Evolutionary conservation across 495 filamentous ascomycete species (phyloP), one percentile per base, ranked within the genome.

Genomic region (Annulohypoxylon maeteangense): DNA sequence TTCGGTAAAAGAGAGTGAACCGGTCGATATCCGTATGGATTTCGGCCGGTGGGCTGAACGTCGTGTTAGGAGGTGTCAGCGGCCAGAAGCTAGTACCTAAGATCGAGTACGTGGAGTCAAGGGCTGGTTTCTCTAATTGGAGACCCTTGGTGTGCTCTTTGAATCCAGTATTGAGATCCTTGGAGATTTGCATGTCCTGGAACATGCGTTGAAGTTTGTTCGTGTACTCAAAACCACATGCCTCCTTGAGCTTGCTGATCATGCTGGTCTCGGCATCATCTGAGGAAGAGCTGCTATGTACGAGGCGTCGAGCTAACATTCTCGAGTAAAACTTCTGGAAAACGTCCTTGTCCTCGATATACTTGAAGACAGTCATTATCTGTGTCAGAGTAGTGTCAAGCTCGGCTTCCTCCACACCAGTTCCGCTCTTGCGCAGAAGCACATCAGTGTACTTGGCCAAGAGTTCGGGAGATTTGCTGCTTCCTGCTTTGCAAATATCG

Each of bases 151-250:
- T 73, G 53, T 86, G 83, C 50, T 83, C 83, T 76, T 91, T 90
- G 86, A 95, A 98, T 36, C 87, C 87, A 36, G 86, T 85, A 80
- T 99, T 98, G 57, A 99, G 89, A 81, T 98, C 96, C 79, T 97
- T 96, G 72, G 94, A 98, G 56, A 97, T 95, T 78, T 98, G 95
- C 82, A 99, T 98, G 74, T 99, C 95, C 78, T 98, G 94, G 87
- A 98, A 98, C 95, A 99, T 99, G 74, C 96, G 94, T 83, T 98
- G 95, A 53, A 99, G 84, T 80, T 98, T 98, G 84, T 98, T 98
- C 70, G 95, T 99, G 78, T 99, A 99, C 78, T 99, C 95, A 67
- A 96, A 98, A 69, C 95, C 95, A 75, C 95, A 98, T 0, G 95
- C 95, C 78, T 99, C 95, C 83, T 98, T 99, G 68, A 99, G 86